Conservation (phyloP, 225 moss, liverwort and hornwort genomes). For the Bryum argenteum region DNA sequence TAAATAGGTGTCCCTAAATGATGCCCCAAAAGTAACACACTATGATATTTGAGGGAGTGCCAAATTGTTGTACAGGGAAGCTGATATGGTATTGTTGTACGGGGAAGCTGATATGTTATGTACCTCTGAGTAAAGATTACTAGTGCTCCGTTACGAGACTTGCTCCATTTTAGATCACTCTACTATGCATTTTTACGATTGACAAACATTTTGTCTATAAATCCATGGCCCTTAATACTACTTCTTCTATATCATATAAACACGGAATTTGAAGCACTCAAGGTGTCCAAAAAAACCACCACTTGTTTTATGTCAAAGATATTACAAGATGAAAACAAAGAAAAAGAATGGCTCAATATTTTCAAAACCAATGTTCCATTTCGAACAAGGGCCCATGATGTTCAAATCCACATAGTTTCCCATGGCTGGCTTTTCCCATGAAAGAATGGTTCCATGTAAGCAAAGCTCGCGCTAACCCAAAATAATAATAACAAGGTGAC, state of each 20-base stretch:
- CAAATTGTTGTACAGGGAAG: too few relatives aligned
- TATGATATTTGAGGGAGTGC: too few relatives aligned
- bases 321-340: neutral
- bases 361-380: conserved; percentile 32
- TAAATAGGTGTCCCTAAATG: too few relatives aligned
- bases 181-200: too few relatives aligned
- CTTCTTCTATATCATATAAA: neutral
- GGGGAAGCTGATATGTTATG: too few relatives aligned
- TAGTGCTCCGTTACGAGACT: too few relatives aligned
- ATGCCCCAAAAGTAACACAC: too few relatives aligned
- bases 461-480: conserved; percentile 22
- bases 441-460: conserved; percentile 36
- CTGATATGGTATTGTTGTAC: too few relatives aligned
- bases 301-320: conserved; percentile 18
- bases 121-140: too few relatives aligned
- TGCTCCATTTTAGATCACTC: too few relatives aligned
- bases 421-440: conserved; percentile 29
- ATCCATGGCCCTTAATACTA: neutral
- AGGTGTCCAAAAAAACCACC: neutral
- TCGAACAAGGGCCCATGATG: conserved; percentile 23
- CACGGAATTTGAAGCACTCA: neutral
- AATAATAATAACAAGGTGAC: neutral
- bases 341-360: neutral
- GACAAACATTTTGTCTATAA: neutral
- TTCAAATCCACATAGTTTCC: neutral